Conservation (phyloP, 257 asterid genomes). For the Asclepias syriaca region DNA sequence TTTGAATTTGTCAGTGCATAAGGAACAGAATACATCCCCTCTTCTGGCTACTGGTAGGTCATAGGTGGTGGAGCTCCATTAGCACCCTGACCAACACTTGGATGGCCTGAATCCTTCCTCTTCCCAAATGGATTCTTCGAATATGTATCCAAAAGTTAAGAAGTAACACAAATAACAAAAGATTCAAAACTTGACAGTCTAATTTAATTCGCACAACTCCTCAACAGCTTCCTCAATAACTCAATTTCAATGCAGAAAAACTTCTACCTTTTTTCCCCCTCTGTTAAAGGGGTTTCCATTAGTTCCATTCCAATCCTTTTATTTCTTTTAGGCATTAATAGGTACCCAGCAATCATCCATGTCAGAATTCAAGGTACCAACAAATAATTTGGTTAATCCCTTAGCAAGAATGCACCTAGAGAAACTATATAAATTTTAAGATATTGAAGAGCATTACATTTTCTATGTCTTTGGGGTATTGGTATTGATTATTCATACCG, state of each 20-base stretch:
- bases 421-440: background rate
- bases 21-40: conserved; percentile 78
- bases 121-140: conserved; percentile 98
- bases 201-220: background rate
- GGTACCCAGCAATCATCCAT: too few relatives aligned
- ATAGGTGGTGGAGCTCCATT: conserved; percentile 64
- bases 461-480: background rate
- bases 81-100: conserved; percentile 36
- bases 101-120: conserved; percentile 64
- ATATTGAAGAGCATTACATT: background rate
- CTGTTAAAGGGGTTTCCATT: background rate
- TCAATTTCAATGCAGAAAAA: background rate
- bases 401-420: background rate
- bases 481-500: background rate
- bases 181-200: background rate
- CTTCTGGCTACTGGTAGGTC: conserved; percentile 81
- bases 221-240: background rate
- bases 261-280: background rate
- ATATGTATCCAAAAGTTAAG: conserved; percentile 76
- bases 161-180: conserved; percentile 23
- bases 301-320: background rate
- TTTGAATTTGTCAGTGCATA: conserved; percentile 61
- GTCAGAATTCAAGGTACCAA: background rate
- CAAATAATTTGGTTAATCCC: background rate
- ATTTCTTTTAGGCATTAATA: background rate